Conservation (phyloP, 345 rosid genomes). For the Atalantia buxifolia region DNA sequence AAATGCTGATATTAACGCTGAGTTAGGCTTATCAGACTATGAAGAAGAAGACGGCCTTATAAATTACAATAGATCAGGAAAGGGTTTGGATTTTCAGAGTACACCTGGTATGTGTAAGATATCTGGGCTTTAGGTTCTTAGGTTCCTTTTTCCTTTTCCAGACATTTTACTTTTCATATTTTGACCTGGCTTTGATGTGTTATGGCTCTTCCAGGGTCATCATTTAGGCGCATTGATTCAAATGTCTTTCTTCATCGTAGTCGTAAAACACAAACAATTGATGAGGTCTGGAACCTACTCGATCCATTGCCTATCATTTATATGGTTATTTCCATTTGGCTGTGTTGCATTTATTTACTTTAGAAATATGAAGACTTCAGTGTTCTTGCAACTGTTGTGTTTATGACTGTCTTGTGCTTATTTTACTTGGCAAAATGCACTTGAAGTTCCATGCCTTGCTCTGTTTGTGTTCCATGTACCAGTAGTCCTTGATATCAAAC, state of each 20-base stretch:
- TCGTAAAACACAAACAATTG: slow-evolving; percentile 86
- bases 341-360: neutral
- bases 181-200: slow-evolving; percentile 14
- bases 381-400: neutral
- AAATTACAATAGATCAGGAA: slow-evolving; percentile 48
- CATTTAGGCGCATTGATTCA: slow-evolving; percentile 60
- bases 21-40: slow-evolving; percentile 83
- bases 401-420: neutral
- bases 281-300: slow-evolving; percentile 60
- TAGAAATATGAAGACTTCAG: slow-evolving; percentile 10
- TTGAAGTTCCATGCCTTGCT: neutral
- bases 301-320: neutral
- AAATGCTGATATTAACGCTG: slow-evolving; percentile 85
- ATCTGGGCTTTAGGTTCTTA: slow-evolving; percentile 5
- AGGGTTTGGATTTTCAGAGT: slow-evolving; percentile 44
- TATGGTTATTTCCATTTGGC: neutral
- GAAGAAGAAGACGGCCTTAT: slow-evolving; percentile 73
- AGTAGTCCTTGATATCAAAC: neutral
- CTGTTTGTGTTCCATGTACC: neutral
- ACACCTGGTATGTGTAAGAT: slow-evolving; percentile 44
- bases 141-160: neutral
- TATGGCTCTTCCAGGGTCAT: slow-evolving; percentile 58
- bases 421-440: neutral
- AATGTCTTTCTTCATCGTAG: slow-evolving; percentile 85
- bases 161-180: neutral